These are phyloP conservation scores for Aphanoascus verrucosus DNA, from an alignment of 2,329 filamentous ascomycete genomes.

Conservation along the genomic window DNA sequence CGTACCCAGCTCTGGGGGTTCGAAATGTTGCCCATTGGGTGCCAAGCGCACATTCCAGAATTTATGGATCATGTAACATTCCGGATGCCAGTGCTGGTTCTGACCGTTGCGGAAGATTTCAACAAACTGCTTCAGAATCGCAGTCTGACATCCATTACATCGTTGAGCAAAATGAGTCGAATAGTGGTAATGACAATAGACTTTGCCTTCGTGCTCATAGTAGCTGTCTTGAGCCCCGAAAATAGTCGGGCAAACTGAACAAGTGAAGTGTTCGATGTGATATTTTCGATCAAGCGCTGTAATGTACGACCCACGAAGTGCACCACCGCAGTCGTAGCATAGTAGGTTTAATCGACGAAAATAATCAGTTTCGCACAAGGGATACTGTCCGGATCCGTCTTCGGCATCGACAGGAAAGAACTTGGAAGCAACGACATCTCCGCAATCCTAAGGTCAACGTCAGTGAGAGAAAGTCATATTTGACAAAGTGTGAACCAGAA, in stretches of 20 bases:
- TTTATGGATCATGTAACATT: conserved; percentile 99
- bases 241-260: conserved; percentile 91
- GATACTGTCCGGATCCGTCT: conserved; percentile 71
- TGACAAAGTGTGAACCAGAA: not conserved
- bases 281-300: conserved; percentile 96
- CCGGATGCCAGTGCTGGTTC: conserved; percentile 98
- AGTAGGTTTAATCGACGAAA: conserved; percentile 84
- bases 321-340: conserved; percentile 84
- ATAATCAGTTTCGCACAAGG: conserved; percentile 95
- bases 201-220: conserved; percentile 91
- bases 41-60: conserved; percentile 96
- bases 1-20: conserved; percentile 37
- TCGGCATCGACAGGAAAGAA: conserved; percentile 97
- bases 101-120: conserved; percentile 97
- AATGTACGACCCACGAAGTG: conserved; percentile 92
- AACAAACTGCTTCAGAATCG: conserved; percentile 97
- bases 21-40: conserved; percentile 45
- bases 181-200: conserved; percentile 98
- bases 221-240: conserved; percentile 98
- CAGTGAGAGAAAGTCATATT: conserved; percentile 4
- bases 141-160: conserved; percentile 92
- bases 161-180: conserved; percentile 93
- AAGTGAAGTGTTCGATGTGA: conserved; percentile 98
- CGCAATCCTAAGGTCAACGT: conserved; percentile 61
- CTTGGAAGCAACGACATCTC: conserved; percentile 92